Base-by-base conservation (phyloP, 2,329 filamentous ascomycete species). In the Sclerotinia spermophila region DNA sequence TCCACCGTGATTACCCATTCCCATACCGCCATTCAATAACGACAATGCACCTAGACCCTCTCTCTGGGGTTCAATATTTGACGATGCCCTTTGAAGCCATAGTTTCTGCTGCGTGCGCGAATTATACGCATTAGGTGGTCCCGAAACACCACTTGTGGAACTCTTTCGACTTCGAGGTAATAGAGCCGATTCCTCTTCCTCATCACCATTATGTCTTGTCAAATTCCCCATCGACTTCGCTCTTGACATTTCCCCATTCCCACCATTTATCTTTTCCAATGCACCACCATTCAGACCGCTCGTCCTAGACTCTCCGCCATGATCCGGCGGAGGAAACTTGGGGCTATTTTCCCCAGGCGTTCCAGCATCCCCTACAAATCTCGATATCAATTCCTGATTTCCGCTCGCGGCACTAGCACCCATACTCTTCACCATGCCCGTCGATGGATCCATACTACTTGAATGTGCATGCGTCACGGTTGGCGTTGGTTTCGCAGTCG, bases 81-180 rank as follows among this genome's bases (percentile, higher is more conserved):
- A 92, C 77, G 89, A 91, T 42, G 90, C 90, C 51, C 91, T 86
- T 77, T 93, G 90, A 1, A 93, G 84, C 80, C 92, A 90, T 21
- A 93, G 83, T 76, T 93, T 93, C 79, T 93, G 90, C 80, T 93
- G 90, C 1, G 90, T 92, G 21, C 91, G 85, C 68, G 89, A 92
- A 59, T 70, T 70, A 42, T 67, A 67, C 17, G 61, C 68, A 67
- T 67, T 70, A 24, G 68, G 42, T 11, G 62, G 78, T 1, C 76
- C 74, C 5, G 76, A 75, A 38, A 75, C 72, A 60, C 79, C 78
- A 27, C 72, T 72, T 19, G 73, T 76, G 24, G 75, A 74, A 30
- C 74, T 71, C 67, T 79, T 78, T 19, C 78, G 68, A 7, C 76
- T 76, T 30, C 82, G 82, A 38, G 83, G 85, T 5, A 84, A 82